Percentiles rank a stretch among this genome's conserved stretches.
phyloP scores from a whole-genome alignment of 805 yeast species.

The Pichia phayaonensis region DNA sequence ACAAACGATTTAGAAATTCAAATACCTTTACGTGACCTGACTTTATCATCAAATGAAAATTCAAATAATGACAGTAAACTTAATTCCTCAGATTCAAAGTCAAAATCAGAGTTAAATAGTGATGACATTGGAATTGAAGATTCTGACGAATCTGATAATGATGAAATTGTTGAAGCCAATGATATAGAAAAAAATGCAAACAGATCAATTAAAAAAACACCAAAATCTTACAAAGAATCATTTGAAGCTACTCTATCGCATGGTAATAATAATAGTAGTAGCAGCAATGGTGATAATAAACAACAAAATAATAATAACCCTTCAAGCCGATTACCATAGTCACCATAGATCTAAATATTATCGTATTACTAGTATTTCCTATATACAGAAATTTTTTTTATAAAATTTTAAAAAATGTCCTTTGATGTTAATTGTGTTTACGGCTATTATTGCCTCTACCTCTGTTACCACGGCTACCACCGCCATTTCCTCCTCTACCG shows the following conservation, averaged over 20 bases:
- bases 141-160: not conserved
- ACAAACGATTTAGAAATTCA: conserved; percentile 10
- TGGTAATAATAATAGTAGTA: not conserved
- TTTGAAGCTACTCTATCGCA: conserved; percentile 6
- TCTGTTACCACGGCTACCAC: not conserved
- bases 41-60: not conserved
- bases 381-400: not conserved
- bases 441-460: not conserved
- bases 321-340: not conserved
- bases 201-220: conserved; percentile 3
- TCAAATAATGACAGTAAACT: not conserved
- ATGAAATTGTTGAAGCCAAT: conserved; percentile 5
- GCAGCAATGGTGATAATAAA: too few relatives aligned
- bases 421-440: not conserved
- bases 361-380: not conserved
- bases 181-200: conserved; percentile 6
- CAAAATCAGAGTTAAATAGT: not conserved
- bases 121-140: not conserved
- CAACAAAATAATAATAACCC: not conserved
- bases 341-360: not conserved
- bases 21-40: conserved; percentile 4
- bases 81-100: not conserved
- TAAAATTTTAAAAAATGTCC: not conserved
- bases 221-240: conserved; percentile 8
- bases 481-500: not conserved